Evolutionary conservation across 768 basidiomycete genomes (phyloP).

Genomic region (Lenzites betulinus): DNA sequence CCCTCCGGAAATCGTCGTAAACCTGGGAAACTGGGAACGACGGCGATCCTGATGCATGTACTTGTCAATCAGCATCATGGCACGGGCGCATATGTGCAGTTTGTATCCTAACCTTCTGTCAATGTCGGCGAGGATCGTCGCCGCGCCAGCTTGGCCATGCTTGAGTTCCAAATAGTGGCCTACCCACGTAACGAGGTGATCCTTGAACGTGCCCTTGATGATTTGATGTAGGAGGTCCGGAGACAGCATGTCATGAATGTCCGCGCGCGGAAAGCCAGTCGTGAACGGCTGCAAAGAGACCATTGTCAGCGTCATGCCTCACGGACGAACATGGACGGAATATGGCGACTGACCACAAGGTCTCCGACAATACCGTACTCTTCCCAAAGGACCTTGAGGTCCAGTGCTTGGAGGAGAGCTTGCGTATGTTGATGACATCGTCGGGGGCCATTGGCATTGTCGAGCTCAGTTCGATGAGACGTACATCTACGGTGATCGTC

Average conservation of each 20-base stretch:
- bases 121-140: constrained; percentile 21
- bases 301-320: not conserved
- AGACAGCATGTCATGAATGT: constrained; percentile 26
- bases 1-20: constrained; percentile 27
- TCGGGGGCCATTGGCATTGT: not conserved
- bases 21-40: constrained; percentile 22
- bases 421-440: constrained; percentile 1
- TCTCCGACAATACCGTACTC: constrained; percentile 11
- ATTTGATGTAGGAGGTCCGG: constrained; percentile 27
- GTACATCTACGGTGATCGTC: constrained; percentile 13
- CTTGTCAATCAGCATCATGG: not conserved
- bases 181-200: constrained; percentile 28
- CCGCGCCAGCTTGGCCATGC: constrained; percentile 4
- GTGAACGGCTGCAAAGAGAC: constrained; percentile 24
- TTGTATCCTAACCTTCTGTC: constrained; percentile 18
- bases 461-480: constrained; percentile 9
- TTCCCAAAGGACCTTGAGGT: constrained; percentile 3
- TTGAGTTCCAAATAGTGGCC: constrained; percentile 14
- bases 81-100: too few species aligned
- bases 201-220: constrained; percentile 30
- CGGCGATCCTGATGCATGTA: constrained; percentile 7
- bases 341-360: not conserved
- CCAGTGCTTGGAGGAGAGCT: not conserved
- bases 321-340: not conserved
- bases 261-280: constrained; percentile 22